These are phyloP conservation scores for Pythium sukuiense DNA, from an alignment of 352 stramenopile genomes.

Conservation along the genomic window DNA sequence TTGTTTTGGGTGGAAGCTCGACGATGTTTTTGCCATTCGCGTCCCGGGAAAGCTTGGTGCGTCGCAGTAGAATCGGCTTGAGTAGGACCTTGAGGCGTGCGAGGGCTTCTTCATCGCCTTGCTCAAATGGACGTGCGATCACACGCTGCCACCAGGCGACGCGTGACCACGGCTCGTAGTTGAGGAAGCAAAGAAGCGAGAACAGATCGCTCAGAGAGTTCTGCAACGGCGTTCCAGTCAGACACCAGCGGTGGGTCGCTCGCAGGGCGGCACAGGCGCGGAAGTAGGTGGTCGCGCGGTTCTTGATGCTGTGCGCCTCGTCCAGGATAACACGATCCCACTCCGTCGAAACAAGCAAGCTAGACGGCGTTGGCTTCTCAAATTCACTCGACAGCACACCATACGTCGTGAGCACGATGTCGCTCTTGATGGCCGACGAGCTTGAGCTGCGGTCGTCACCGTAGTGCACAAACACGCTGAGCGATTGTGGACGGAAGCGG, in stretches of 20 bases:
- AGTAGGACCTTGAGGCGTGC: slow-evolving; percentile 67
- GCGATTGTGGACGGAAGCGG: slow-evolving; percentile 50
- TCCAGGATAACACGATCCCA: slow-evolving; percentile 91
- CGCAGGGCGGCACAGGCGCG: slow-evolving; percentile 52
- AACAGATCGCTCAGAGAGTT: slow-evolving; percentile 90
- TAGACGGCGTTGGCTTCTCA: slow-evolving; percentile 34
- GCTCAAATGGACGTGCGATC: slow-evolving; percentile 75
- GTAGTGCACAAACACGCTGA: slow-evolving; percentile 72
- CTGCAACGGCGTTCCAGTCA: slow-evolving; percentile 91
- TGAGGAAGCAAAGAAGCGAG: slow-evolving; percentile 79
- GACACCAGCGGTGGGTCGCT: slow-evolving; percentile 80
- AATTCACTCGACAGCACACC: slow-evolving; percentile 75
- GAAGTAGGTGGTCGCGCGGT: slow-evolving; percentile 72
- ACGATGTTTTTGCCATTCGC: slow-evolving; percentile 63
- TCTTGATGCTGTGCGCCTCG: slow-evolving; percentile 92
- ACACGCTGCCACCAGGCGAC: slow-evolving; percentile 83
- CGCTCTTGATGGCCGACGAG: slow-evolving; percentile 31
- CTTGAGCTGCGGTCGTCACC: slow-evolving; percentile 51
- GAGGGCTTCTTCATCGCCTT: slow-evolving; percentile 63
- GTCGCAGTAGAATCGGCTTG: slow-evolving; percentile 75
- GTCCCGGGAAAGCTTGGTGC: slow-evolving; percentile 83
- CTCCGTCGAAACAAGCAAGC: slow-evolving; percentile 34
- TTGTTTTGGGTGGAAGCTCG: slow-evolving; percentile 66
- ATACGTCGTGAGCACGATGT: slow-evolving; percentile 86
- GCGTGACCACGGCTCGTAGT: slow-evolving; percentile 85